Conservation (phyloP, 352 stramenopile species). For the Pythium phragmiticola region DNA sequence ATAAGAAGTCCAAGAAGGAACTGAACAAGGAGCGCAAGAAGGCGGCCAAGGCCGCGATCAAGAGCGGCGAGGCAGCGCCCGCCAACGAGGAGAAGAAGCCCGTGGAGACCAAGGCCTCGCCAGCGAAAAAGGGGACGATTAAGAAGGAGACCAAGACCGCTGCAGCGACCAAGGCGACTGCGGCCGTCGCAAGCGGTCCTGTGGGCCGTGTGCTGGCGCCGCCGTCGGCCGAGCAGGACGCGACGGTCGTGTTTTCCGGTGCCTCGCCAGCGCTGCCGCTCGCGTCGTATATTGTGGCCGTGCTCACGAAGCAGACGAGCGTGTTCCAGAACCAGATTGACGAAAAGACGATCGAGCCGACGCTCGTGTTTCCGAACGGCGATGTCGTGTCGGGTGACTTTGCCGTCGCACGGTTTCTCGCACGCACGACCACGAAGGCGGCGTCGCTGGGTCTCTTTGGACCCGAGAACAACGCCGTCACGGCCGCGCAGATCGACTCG, state of each 20-base stretch:
- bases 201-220: conserved; percentile 44
- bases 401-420: conserved; percentile 69
- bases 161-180: background rate
- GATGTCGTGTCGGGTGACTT: conserved; percentile 79
- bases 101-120: background rate
- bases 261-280: conserved; percentile 48
- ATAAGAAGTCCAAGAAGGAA: conserved; percentile 87
- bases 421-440: conserved; percentile 31
- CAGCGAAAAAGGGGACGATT: background rate
- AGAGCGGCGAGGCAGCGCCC: conserved; percentile 37
- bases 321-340: conserved; percentile 55
- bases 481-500: conserved; percentile 79
- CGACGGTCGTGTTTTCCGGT: conserved; percentile 62
- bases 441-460: conserved; percentile 54
- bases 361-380: conserved; percentile 50
- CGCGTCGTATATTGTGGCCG: conserved; percentile 62
- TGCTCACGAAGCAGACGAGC: conserved; percentile 50
- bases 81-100: conserved; percentile 11
- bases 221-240: conserved; percentile 46
- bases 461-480: conserved; percentile 46
- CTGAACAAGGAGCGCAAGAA: conserved; percentile 90
- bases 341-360: conserved; percentile 57
- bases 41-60: conserved; percentile 70
- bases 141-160: background rate
- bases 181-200: conserved; percentile 8